Evolutionary conservation across 139 green algal species (phyloP).

Genomic region (Tetradesmus lagerheimii): DNA sequence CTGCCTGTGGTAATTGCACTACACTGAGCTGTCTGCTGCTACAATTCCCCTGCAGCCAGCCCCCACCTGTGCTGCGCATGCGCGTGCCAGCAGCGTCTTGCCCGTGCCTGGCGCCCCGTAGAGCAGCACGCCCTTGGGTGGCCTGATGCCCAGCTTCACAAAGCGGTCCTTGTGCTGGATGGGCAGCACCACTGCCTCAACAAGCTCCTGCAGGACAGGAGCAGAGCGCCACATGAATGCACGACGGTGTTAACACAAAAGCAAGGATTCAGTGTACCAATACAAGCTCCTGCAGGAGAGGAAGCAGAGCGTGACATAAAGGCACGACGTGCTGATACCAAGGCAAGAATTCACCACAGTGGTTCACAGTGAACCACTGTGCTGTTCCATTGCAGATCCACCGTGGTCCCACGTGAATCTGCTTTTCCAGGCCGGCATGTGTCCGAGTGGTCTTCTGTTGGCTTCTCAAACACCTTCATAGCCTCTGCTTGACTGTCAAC

Average conservation of each 20-base stretch:
- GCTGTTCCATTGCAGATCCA: too few relatives aligned
- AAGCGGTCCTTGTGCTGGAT: constrained; percentile 99
- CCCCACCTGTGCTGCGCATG: constrained; percentile 19
- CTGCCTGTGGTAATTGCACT: too few relatives aligned
- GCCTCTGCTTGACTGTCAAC: neutral
- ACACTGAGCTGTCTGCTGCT: neutral
- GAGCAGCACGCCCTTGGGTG: constrained; percentile 95
- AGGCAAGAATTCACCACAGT: too few relatives aligned
- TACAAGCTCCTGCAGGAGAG: neutral
- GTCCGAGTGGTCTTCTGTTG: too few relatives aligned
- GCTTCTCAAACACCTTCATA: too few relatives aligned
- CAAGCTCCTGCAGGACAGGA: constrained; percentile 83
- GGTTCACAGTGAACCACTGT: too few relatives aligned
- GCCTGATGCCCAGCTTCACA: constrained; percentile 92
- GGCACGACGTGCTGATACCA: neutral
- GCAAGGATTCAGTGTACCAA: too few relatives aligned
- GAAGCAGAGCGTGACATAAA: neutral
- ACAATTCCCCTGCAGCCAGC: neutral
- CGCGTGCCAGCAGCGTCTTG: constrained; percentile 97
- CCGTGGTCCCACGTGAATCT: too few relatives aligned
- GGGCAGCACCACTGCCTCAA: constrained; percentile 98
- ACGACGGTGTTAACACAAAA: too few relatives aligned
- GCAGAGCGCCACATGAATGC: too few relatives aligned
- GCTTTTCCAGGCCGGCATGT: too few relatives aligned
- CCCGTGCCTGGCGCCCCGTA: constrained; percentile 93